Evolutionary conservation across 1,139 yeast species (phyloP).

Genomic region (Pichia inconspicua): DNA sequence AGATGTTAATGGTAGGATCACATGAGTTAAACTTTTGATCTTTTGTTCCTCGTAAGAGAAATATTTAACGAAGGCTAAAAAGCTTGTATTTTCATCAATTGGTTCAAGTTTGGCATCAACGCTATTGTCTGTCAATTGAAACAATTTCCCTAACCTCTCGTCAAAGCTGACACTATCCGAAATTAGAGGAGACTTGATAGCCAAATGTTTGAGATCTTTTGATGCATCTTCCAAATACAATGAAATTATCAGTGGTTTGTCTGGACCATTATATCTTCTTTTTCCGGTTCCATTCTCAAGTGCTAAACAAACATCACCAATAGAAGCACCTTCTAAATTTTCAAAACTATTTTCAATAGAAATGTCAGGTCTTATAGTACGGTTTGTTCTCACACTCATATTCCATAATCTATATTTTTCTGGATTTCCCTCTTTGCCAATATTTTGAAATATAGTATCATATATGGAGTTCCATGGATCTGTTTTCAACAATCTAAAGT

Average conservation of each 20-base stretch:
- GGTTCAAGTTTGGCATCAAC: slow-evolving; percentile 18
- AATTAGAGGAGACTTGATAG: neutral
- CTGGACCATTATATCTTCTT: slow-evolving; percentile 11
- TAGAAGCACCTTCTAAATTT: slow-evolving; percentile 24
- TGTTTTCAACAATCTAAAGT: slow-evolving; percentile 50
- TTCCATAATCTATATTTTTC: slow-evolving; percentile 53
- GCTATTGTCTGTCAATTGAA: slow-evolving; percentile 8
- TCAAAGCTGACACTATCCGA: neutral
- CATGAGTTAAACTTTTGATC: slow-evolving; percentile 56
- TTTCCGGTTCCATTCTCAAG: slow-evolving; percentile 14
- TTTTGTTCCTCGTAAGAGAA: slow-evolving; percentile 54
- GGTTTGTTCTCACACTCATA: slow-evolving; percentile 63
- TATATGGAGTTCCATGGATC: slow-evolving; percentile 36
- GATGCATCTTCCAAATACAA: slow-evolving; percentile 23
- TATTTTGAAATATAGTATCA: slow-evolving; percentile 39
- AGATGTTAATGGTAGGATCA: slow-evolving; percentile 46
- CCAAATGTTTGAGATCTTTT: slow-evolving; percentile 14
- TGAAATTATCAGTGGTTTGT: slow-evolving; percentile 16
- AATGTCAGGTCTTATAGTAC: slow-evolving; percentile 59
- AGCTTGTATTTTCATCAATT: slow-evolving; percentile 28
- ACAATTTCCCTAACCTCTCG: slow-evolving; percentile 6
- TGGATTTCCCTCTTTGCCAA: slow-evolving; percentile 32
- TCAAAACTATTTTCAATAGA: slow-evolving; percentile 34
- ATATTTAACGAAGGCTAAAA: slow-evolving; percentile 57
- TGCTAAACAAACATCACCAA: slow-evolving; percentile 21